A percentile compares a stretch with the other conserved stretches of the same genome.
Conservation (phyloP, 2,329 filamentous ascomycete genomes). For the Cytospora leucostoma region DNA sequence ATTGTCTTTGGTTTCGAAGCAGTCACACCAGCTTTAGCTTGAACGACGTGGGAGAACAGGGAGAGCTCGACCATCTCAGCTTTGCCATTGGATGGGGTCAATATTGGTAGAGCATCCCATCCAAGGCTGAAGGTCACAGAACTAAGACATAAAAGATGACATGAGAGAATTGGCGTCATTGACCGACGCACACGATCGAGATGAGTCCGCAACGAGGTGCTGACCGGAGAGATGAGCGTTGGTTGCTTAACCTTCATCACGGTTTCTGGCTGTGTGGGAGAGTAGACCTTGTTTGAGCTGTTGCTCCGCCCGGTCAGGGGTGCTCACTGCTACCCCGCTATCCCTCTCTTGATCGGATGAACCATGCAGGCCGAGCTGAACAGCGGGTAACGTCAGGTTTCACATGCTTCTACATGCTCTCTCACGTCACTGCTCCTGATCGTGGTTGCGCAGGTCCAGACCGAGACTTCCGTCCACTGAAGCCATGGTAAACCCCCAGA, state of each 20-base stretch:
- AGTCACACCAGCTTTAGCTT: conserved; percentile 10
- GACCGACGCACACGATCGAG: conserved; percentile 11
- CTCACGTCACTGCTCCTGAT: too few relatives aligned
- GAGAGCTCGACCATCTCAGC: background rate
- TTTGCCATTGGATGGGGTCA: conserved; percentile 1
- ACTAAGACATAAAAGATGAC: conserved; percentile 6
- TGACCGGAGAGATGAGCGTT: conserved; percentile 4
- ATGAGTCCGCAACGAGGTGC: conserved; percentile 5
- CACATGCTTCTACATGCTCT: too few relatives aligned
- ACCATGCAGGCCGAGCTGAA: too few relatives aligned
- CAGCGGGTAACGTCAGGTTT: too few relatives aligned
- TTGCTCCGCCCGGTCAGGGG: conserved; percentile 12
- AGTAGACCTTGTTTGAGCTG: background rate
- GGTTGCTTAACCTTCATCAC: background rate
- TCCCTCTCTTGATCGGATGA: too few relatives aligned
- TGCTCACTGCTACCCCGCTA: background rate
- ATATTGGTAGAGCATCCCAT: conserved; percentile 1
- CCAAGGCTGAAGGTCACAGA: conserved; percentile 5
- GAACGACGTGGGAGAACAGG: conserved; percentile 4
- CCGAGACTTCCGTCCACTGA: too few relatives aligned
- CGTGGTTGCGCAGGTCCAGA: too few relatives aligned
- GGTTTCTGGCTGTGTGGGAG: background rate
- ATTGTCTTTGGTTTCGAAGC: background rate
- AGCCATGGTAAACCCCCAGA: too few relatives aligned
- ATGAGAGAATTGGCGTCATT: conserved; percentile 11